Evolutionary conservation across 768 basidiomycete species (phyloP).

Genomic region (Suillus decipiens): DNA sequence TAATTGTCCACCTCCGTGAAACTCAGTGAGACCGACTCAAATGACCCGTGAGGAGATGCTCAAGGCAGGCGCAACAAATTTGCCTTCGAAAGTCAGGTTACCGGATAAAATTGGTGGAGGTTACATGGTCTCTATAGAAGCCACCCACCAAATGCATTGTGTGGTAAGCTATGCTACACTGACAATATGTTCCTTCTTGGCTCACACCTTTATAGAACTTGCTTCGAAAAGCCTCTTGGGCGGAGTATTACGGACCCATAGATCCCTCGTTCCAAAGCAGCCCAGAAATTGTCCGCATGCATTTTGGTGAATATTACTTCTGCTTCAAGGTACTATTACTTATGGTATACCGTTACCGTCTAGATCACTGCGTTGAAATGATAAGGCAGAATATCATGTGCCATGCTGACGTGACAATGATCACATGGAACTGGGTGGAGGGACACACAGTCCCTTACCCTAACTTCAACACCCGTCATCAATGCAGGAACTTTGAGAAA

Average conservation of each 20-base stretch:
- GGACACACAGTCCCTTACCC: too few relatives aligned
- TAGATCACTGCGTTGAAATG: constrained; percentile 13
- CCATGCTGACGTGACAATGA: constrained; percentile 13
- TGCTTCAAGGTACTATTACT: background rate
- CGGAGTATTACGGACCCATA: constrained; percentile 8
- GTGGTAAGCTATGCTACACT: constrained; percentile 1
- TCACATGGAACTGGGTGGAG: constrained; percentile 14
- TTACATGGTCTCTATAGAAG: constrained; percentile 12
- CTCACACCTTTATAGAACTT: constrained; percentile 1
- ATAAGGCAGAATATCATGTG: constrained; percentile 17
- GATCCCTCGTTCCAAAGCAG: constrained; percentile 8
- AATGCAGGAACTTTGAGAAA: constrained; percentile 1
- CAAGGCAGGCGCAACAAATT: constrained; percentile 2
- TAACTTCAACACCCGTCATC: too few relatives aligned
- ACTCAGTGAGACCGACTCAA: constrained; percentile 3
- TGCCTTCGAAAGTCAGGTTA: constrained; percentile 7
- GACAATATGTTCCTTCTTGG: background rate
- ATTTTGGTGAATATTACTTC: constrained; percentile 11
- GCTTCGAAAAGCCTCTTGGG: constrained; percentile 11
- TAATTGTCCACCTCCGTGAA: background rate
- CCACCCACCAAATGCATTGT: constrained; percentile 11
- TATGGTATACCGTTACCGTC: background rate
- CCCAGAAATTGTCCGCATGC: background rate
- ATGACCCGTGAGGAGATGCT: constrained; percentile 3
- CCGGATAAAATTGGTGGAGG: constrained; percentile 14